Evolutionary conservation across 73 alveolate genomes (phyloP), one percentile per base, ranked within the genome.

Genomic region (Tetrahymena malaccensis): DNA sequence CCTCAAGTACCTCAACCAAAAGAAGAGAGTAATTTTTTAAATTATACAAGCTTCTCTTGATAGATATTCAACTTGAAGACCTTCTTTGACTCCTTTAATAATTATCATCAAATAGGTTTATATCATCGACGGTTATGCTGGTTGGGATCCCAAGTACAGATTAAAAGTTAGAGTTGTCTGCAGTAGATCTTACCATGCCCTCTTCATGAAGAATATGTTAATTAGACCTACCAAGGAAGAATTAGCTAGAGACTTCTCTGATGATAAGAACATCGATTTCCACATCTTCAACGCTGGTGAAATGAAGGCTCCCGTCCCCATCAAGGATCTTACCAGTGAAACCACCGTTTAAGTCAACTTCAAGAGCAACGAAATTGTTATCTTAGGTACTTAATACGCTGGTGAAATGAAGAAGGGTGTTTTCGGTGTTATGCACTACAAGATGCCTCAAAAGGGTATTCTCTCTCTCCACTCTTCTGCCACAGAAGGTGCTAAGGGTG

Each of bases 321-420:
- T 98, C 43, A 97, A 96, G 83, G 99, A 98, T 70, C 99, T 98
- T 95, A 97, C 98, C 43, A 94, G 98, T 21, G 99, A 98, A 85
- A 98, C 99, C 40, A 96, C 99, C 34, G 99, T 98, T 25, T 84
- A 94, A 44, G 98, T 98, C 93, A 98, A 98, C 96, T 94, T 98
- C 93, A 98, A 96, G 43, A 97, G 96, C 43, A 93, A 96, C 43
- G 99, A 98, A 96, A 96, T 98, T 95, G 98, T 96, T 56, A 98
- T 98, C 93, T 98, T 98, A 21, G 99, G 99, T 27, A 96, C 99
- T 33, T 98, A 98, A 97, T 98, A 98, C 94, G 99, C 99, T 4
- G 99, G 99, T 0, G 99, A 98, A 96, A 98, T 98, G 99, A 98
- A 98, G 97, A 98, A 98, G 97, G 99, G 99, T 44, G 97, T 98